Conservation (phyloP, 352 stramenopile genomes). For the Pythium periplocum region DNA sequence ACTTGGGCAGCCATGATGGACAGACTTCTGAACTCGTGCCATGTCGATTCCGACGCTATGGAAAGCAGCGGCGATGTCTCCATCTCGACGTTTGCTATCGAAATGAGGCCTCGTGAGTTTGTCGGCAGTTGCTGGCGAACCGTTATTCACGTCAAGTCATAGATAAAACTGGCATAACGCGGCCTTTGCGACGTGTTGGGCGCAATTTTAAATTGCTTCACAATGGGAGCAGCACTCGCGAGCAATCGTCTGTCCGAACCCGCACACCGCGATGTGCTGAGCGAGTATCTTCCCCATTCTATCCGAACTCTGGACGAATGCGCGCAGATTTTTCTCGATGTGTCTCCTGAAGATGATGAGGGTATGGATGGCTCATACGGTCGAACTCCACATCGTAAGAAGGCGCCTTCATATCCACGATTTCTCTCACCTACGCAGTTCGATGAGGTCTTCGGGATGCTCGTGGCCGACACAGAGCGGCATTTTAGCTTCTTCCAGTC, state of each 20-base stretch:
- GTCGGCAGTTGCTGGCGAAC: too few relatives aligned
- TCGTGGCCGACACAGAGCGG: constrained; percentile 52
- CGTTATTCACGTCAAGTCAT: too few relatives aligned
- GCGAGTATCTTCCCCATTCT: constrained; percentile 49
- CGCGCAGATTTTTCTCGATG: constrained; percentile 42
- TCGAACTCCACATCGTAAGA: neutral
- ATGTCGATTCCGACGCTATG: constrained; percentile 20
- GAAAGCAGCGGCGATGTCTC: constrained; percentile 49
- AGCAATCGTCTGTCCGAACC: neutral
- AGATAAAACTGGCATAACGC: too few relatives aligned
- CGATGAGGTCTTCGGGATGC: constrained; percentile 73
- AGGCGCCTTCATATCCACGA: constrained; percentile 27
- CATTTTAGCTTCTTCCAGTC: constrained; percentile 65
- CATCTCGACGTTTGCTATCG: constrained; percentile 1
- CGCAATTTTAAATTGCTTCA: too few relatives aligned
- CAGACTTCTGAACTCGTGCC: constrained; percentile 51
- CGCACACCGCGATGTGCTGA: constrained; percentile 33
- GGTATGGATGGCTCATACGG: constrained; percentile 8
- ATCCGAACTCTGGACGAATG: constrained; percentile 48
- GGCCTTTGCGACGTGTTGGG: too few relatives aligned
- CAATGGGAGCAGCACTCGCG: neutral
- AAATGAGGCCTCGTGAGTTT: too few relatives aligned
- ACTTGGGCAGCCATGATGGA: constrained; percentile 62
- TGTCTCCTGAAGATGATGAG: constrained; percentile 20
- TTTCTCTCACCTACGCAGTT: constrained; percentile 46